Conservation (phyloP, 257 asterid genomes). For the Thymus quinquecostatus region DNA sequence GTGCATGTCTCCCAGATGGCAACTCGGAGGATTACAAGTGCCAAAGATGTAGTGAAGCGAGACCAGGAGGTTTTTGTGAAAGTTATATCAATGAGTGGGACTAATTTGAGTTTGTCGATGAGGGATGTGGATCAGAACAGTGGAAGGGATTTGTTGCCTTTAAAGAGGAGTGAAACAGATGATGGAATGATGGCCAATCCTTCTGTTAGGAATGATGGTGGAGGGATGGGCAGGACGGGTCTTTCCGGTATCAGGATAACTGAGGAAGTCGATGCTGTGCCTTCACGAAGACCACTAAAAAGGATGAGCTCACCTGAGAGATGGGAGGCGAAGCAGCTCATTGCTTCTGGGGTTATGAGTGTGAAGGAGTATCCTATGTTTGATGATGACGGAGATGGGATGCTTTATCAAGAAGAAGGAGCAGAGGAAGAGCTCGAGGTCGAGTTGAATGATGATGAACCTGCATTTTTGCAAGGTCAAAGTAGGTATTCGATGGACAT, state of each 20-base stretch:
- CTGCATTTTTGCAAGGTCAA: slow-evolving; percentile 88
- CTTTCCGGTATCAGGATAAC: slow-evolving; percentile 74
- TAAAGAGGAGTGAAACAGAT: slow-evolving; percentile 67
- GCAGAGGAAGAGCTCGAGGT: slow-evolving; percentile 95
- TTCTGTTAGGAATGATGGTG: slow-evolving; percentile 50
- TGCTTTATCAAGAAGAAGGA: slow-evolving; percentile 90
- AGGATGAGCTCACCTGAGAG: slow-evolving; percentile 95
- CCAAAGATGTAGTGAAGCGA: slow-evolving; percentile 89
- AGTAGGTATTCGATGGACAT: slow-evolving; percentile 76
- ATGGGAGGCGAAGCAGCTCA: slow-evolving; percentile 94
- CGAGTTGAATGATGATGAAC: slow-evolving; percentile 91
- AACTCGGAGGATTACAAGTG: slow-evolving; percentile 75
- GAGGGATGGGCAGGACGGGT: slow-evolving; percentile 67
- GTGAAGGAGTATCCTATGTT: slow-evolving; percentile 73
- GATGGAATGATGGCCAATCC: slow-evolving; percentile 59
- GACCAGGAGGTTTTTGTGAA: slow-evolving; percentile 92
- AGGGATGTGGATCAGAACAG: slow-evolving; percentile 94
- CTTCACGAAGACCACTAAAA: slow-evolving; percentile 83
- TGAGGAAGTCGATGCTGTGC: slow-evolving; percentile 63
- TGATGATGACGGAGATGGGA: slow-evolving; percentile 82
- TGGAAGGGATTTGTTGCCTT: slow-evolving; percentile 81
- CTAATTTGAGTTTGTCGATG: slow-evolving; percentile 83
- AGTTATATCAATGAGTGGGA: slow-evolving; percentile 79
- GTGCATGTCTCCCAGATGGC: slow-evolving; percentile 92
- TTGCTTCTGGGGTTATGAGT: slow-evolving; percentile 86